These are phyloP conservation scores for Phaeosphaeria sp. DNA, from an alignment of 2,329 filamentous ascomycete genomes.

Conservation along the genomic window DNA sequence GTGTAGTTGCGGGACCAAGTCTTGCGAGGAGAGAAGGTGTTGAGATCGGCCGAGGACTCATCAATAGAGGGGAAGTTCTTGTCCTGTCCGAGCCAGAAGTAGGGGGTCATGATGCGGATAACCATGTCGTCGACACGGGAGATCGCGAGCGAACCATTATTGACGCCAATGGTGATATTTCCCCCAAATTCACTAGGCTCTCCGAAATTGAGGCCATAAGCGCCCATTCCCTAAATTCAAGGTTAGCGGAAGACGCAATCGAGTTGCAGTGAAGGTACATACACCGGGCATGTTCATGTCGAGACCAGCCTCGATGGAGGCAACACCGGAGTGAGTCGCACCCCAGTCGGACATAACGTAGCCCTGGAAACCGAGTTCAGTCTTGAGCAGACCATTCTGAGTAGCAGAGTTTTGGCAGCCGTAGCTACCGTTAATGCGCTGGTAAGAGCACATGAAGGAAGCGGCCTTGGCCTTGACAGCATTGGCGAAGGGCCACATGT, in stretches of 20 bases:
- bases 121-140: slow-evolving; percentile 57
- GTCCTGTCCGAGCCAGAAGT: slow-evolving; percentile 54
- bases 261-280: too few species aligned
- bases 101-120: slow-evolving; percentile 54
- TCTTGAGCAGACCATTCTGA: slow-evolving; percentile 60
- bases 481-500: slow-evolving; percentile 72
- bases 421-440: slow-evolving; percentile 46
- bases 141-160: slow-evolving; percentile 51
- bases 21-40: slow-evolving; percentile 50
- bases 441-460: slow-evolving; percentile 66
- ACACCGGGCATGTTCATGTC: slow-evolving; percentile 57
- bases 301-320: slow-evolving; percentile 50
- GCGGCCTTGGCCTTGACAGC: slow-evolving; percentile 64
- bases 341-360: slow-evolving; percentile 56
- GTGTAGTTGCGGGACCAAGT: slow-evolving; percentile 44
- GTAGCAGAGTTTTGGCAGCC: slow-evolving; percentile 49
- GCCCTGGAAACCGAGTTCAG: slow-evolving; percentile 59
- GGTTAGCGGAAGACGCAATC: too few species aligned
- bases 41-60: slow-evolving; percentile 35
- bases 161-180: slow-evolving; percentile 48
- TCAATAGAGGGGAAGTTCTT: slow-evolving; percentile 50
- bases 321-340: slow-evolving; percentile 55
- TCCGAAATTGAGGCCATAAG: slow-evolving; percentile 40
- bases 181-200: slow-evolving; percentile 53
- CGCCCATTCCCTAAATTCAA: slow-evolving; percentile 35